phyloP scores from a whole-genome alignment of 768 basidiomycete species.

The Termitomyces titanicus region DNA sequence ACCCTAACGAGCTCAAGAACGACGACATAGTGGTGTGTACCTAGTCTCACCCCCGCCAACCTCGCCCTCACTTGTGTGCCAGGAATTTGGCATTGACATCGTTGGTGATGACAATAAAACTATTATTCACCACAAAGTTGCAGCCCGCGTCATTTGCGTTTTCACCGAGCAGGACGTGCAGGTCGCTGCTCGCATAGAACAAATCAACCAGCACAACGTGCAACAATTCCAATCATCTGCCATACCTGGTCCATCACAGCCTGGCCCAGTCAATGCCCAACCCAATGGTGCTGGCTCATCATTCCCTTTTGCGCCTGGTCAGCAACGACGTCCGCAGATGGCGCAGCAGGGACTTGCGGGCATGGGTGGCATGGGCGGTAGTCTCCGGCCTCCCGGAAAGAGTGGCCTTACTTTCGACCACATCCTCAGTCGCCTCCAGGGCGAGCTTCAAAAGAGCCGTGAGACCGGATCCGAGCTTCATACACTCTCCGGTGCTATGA shows the following conservation, averaged over 20 bases:
- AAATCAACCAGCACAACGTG: slow-evolving; percentile 53
- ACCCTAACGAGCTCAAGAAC: slow-evolving; percentile 89
- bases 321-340: slow-evolving; percentile 54
- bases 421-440: slow-evolving; percentile 82
- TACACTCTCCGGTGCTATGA: slow-evolving; percentile 73
- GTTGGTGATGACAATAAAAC: slow-evolving; percentile 98
- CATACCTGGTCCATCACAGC: slow-evolving; percentile 12
- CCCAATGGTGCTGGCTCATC: slow-evolving; percentile 15
- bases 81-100: slow-evolving; percentile 99
- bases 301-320: slow-evolving; percentile 26
- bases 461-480: slow-evolving; percentile 89
- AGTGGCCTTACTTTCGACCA: slow-evolving; percentile 91
- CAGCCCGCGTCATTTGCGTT: slow-evolving; percentile 88
- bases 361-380: slow-evolving; percentile 76
- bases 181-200: slow-evolving; percentile 67
- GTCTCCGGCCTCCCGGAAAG: slow-evolving; percentile 71
- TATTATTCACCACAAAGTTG: slow-evolving; percentile 97
- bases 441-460: slow-evolving; percentile 92
- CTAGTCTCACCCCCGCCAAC: background rate
- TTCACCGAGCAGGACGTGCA: slow-evolving; percentile 83
- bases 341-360: slow-evolving; percentile 60
- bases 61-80: slow-evolving; percentile 1
- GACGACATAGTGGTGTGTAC: slow-evolving; percentile 90
- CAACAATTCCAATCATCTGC: slow-evolving; percentile 30
- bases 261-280: slow-evolving; percentile 14